These are phyloP conservation scores for Amauroascus niger DNA, from an alignment of 2,329 filamentous ascomycete species.

Conservation along the genomic window DNA sequence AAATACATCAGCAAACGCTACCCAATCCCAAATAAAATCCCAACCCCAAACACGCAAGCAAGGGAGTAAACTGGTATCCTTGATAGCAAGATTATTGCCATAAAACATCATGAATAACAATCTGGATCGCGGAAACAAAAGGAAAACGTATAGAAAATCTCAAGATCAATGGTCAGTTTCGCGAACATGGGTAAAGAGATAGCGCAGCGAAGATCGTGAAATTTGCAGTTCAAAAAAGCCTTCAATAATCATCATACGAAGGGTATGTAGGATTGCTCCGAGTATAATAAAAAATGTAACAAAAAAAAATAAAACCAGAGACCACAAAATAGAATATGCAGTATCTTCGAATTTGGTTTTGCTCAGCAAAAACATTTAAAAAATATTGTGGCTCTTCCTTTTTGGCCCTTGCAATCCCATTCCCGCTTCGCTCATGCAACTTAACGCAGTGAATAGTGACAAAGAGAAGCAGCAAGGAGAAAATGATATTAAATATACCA, in stretches of 20 bases:
- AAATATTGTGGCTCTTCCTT: neutral
- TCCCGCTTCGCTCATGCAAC: conserved; percentile 15
- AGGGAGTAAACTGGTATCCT: conserved; percentile 7
- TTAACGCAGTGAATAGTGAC: conserved; percentile 6
- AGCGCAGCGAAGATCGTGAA: neutral
- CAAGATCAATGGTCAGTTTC: neutral
- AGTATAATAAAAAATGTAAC: conserved; percentile 8
- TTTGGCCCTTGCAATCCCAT: conserved; percentile 8
- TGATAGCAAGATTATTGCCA: conserved; percentile 6
- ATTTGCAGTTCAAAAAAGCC: neutral
- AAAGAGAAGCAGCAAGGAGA: conserved; percentile 17
- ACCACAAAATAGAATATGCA: conserved; percentile 15
- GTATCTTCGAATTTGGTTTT: conserved; percentile 6
- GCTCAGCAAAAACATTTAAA: conserved; percentile 4
- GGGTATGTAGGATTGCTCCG: conserved; percentile 7
- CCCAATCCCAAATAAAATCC: neutral
- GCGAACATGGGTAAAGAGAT: neutral
- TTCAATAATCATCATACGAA: neutral
- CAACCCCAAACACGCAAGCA: neutral
- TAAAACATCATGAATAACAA: conserved; percentile 11
- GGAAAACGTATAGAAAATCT: neutral
- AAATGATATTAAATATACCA: conserved; percentile 14
- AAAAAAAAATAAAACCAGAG: conserved; percentile 12
- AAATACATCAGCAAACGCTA: neutral
- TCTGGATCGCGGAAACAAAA: conserved; percentile 15